Evolutionary conservation across 2,329 filamentous ascomycete species (phyloP).

Genomic region (Didymella keratinophila): DNA sequence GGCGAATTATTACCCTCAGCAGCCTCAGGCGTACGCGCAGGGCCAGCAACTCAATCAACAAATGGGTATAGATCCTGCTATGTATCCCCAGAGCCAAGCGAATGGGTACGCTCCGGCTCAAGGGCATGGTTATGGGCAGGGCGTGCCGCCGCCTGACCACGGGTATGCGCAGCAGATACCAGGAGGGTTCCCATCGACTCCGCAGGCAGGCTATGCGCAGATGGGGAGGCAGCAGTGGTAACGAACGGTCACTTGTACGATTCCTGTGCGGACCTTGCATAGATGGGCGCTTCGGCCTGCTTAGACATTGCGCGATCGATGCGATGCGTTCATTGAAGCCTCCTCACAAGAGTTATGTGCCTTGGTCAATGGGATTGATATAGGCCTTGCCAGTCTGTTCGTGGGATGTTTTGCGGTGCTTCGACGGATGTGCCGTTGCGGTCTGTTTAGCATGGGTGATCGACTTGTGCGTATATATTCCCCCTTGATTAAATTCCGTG

Average conservation of each 20-base stretch:
- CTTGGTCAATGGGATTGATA: no score
- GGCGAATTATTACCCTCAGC: neutral
- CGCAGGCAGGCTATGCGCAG: neutral
- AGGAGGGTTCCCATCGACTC: neutral
- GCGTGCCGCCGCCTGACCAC: constrained; percentile 3
- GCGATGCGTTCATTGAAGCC: neutral
- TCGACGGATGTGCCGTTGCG: no score
- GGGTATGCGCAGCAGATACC: constrained; percentile 6
- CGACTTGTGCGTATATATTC: no score
- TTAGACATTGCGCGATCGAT: neutral
- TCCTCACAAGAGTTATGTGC: no score
- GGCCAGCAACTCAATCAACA: neutral
- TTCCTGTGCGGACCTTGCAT: no score
- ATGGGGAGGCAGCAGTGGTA: neutral
- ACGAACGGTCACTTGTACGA: neutral
- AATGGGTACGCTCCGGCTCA: neutral
- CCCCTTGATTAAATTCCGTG: no score
- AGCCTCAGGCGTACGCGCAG: constrained; percentile 6
- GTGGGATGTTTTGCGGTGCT: no score
- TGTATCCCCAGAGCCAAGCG: neutral
- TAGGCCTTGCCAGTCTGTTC: no score
- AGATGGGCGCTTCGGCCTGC: neutral
- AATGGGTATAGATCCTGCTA: neutral
- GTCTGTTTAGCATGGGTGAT: no score
- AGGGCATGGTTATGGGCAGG: neutral